Conservation (phyloP, 805 yeast species). For the Zygoascus biomembranicola region DNA sequence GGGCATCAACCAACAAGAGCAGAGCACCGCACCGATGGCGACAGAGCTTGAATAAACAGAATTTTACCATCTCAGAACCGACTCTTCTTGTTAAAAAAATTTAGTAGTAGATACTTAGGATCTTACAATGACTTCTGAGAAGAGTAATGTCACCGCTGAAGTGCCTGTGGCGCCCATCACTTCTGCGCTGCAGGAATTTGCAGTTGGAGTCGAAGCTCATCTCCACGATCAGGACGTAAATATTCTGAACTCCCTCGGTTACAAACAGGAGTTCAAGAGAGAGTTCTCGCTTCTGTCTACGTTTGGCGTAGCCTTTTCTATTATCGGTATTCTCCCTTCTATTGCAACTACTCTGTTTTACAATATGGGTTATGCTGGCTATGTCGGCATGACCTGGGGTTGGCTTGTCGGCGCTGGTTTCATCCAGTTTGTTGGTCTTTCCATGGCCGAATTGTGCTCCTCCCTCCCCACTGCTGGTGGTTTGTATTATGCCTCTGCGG, state of each 20-base stretch:
- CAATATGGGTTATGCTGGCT: slow-evolving; percentile 40
- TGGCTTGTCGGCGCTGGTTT: slow-evolving; percentile 45
- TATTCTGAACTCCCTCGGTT: slow-evolving; percentile 34
- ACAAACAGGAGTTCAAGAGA: slow-evolving; percentile 52
- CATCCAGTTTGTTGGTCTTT: slow-evolving; percentile 44
- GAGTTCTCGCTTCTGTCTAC: slow-evolving; percentile 50
- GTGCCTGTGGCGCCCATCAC: not conserved
- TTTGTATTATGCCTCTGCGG: slow-evolving; percentile 57
- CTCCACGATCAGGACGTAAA: slow-evolving; percentile 4
- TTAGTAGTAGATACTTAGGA: not conserved
- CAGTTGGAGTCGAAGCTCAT: slow-evolving; percentile 1
- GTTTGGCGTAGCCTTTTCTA: slow-evolving; percentile 54
- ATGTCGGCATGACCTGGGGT: slow-evolving; percentile 24
- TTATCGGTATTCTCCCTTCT: slow-evolving; percentile 56
- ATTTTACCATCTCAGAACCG: not conserved
- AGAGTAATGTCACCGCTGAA: not conserved
- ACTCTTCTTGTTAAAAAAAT: not conserved
- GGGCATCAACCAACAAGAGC: too few species aligned
- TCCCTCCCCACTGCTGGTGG: slow-evolving; percentile 62
- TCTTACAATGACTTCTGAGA: not conserved
- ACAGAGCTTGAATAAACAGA: not conserved
- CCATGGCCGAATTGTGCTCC: slow-evolving; percentile 47
- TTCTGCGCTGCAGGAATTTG: not conserved
- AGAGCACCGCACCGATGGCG: too few species aligned
- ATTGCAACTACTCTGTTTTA: slow-evolving; percentile 52